phyloP scores from a whole-genome alignment of 2,329 filamentous ascomycete species.

The Hymenoscyphus repandus region DNA sequence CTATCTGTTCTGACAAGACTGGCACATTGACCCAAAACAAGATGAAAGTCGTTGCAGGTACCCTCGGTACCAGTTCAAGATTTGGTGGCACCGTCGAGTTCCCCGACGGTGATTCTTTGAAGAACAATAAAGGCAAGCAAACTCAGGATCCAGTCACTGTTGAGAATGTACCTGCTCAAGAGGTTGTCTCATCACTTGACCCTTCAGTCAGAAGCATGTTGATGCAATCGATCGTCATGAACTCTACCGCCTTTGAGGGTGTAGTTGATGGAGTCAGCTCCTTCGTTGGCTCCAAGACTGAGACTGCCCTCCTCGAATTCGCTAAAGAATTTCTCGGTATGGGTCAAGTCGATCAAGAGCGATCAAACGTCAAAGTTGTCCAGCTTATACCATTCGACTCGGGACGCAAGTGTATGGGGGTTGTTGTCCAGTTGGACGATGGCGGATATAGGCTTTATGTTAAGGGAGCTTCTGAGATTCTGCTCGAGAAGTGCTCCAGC shows the following conservation, averaged over 20 bases:
- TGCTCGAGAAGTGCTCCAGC: slow-evolving; percentile 38
- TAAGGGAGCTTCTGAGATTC: slow-evolving; percentile 50
- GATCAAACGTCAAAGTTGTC: slow-evolving; percentile 54
- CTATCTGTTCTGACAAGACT: slow-evolving; percentile 77
- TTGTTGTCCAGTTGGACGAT: slow-evolving; percentile 48
- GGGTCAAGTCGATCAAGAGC: slow-evolving; percentile 53
- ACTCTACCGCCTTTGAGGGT: slow-evolving; percentile 65
- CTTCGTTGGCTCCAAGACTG: slow-evolving; percentile 73
- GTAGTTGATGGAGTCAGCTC: slow-evolving; percentile 52
- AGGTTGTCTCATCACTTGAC: slow-evolving; percentile 27
- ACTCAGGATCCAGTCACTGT: slow-evolving; percentile 12
- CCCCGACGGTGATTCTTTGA: slow-evolving; percentile 18
- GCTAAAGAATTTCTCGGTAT: slow-evolving; percentile 62
- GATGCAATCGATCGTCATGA: slow-evolving; percentile 60
- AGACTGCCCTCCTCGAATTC: slow-evolving; percentile 68
- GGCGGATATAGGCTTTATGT: slow-evolving; percentile 42
- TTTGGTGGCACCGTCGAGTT: slow-evolving; percentile 40
- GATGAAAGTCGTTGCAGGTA: slow-evolving; percentile 72
- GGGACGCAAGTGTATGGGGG: slow-evolving; percentile 62
- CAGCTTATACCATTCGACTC: slow-evolving; percentile 41
- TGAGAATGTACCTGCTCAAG: slow-evolving; percentile 26
- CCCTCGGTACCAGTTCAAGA: slow-evolving; percentile 53
- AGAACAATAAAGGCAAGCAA: slow-evolving; percentile 22
- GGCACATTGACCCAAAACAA: slow-evolving; percentile 70
- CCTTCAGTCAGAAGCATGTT: slow-evolving; percentile 37